phyloP scores from a whole-genome alignment of 2,329 filamentous ascomycete species.

The Fusarium anguioides region DNA sequence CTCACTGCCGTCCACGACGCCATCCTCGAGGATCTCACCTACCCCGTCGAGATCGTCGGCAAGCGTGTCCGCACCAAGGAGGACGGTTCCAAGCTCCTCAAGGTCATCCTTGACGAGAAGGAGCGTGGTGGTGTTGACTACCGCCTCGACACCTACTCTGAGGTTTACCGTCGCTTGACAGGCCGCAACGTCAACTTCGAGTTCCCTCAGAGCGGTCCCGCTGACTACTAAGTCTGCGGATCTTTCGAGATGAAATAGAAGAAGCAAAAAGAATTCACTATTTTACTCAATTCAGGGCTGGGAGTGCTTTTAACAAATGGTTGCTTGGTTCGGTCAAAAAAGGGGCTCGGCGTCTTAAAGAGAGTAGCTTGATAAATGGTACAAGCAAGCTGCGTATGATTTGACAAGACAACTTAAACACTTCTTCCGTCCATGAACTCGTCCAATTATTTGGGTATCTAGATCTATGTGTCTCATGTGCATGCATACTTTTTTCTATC shows the following conservation, averaged over 20 bases:
- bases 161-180: slow-evolving; percentile 98
- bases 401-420: slow-evolving; percentile 50
- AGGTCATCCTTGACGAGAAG: slow-evolving; percentile 99
- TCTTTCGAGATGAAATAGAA: slow-evolving; percentile 34
- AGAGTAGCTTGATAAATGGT: slow-evolving; percentile 61
- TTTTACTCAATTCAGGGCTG: slow-evolving; percentile 39
- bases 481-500: slow-evolving; percentile 23
- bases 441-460: slow-evolving; percentile 56
- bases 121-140: slow-evolving; percentile 99
- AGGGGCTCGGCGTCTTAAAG: slow-evolving; percentile 63
- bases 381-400: slow-evolving; percentile 59
- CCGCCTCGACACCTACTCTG: slow-evolving; percentile 98
- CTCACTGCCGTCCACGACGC: slow-evolving; percentile 99
- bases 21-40: slow-evolving; percentile 98
- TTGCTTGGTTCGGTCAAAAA: slow-evolving; percentile 54
- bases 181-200: slow-evolving; percentile 97
- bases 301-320: slow-evolving; percentile 52
- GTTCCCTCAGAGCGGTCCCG: slow-evolving; percentile 86
- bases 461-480: slow-evolving; percentile 41
- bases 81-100: slow-evolving; percentile 97
- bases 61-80: slow-evolving; percentile 99
- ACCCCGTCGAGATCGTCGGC: slow-evolving; percentile 99
- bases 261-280: slow-evolving; percentile 26
- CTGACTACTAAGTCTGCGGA: slow-evolving; percentile 78
- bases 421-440: slow-evolving; percentile 45